phyloP scores from a whole-genome alignment of 495 filamentous ascomycete genomes.

The Hyaloscypha bicolor region DNA sequence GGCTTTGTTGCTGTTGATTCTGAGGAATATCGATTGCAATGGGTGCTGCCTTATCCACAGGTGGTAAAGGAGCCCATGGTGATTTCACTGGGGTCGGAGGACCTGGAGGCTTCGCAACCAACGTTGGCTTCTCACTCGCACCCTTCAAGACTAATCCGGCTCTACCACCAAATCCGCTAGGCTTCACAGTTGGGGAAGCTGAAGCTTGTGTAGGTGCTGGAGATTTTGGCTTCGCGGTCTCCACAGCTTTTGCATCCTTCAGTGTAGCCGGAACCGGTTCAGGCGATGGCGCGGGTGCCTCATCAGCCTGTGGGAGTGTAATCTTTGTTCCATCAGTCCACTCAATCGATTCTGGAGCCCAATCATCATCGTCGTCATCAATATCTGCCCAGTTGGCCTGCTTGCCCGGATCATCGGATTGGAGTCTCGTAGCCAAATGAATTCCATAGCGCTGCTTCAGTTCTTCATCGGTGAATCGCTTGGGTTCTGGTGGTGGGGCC shows the following conservation, averaged over 20 bases:
- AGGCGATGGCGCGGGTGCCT: constrained; percentile 40
- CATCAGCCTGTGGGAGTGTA: constrained; percentile 67
- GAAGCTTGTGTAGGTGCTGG: constrained; percentile 44
- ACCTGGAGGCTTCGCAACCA: constrained; percentile 77
- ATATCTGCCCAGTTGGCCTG: constrained; percentile 98
- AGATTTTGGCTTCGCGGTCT: constrained; percentile 41
- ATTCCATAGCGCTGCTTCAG: constrained; percentile 95
- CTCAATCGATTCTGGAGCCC: constrained; percentile 93
- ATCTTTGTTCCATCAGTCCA: constrained; percentile 98
- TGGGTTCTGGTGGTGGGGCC: constrained; percentile 75
- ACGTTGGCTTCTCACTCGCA: constrained; percentile 70
- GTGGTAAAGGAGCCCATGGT: constrained; percentile 86
- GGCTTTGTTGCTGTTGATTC: constrained; percentile 26
- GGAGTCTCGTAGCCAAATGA: constrained; percentile 89
- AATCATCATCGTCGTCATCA: constrained; percentile 97
- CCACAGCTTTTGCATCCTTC: constrained; percentile 37
- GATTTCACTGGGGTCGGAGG: constrained; percentile 78
- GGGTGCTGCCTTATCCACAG: constrained; percentile 78
- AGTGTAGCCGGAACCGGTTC: constrained; percentile 40
- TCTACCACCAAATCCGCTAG: constrained; percentile 46
- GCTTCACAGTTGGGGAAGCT: constrained; percentile 38
- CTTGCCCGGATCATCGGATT: constrained; percentile 78
- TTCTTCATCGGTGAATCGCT: constrained; percentile 96
- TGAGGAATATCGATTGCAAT: constrained; percentile 50
- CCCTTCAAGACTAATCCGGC: constrained; percentile 63